Evolutionary conservation across 139 green algal genomes (phyloP).

Genomic region (Picochlorum sp.): DNA sequence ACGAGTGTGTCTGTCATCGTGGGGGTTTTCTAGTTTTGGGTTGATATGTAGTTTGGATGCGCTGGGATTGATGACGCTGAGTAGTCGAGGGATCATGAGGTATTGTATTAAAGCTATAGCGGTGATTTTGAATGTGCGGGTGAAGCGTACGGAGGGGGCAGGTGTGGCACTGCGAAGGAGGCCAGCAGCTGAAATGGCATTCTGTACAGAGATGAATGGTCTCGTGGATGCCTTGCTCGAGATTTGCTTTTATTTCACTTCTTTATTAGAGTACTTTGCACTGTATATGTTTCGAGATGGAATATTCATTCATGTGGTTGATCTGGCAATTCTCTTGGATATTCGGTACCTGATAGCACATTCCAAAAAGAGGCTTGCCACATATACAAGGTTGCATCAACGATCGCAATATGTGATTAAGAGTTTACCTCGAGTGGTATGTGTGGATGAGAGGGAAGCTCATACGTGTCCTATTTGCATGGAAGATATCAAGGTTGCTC

Average conservation of each 20-base stretch:
- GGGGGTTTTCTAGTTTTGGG: not conserved
- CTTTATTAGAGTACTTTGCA: not conserved
- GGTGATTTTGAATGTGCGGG: not conserved
- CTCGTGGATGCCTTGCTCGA: not conserved
- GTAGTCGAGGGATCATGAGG: not conserved
- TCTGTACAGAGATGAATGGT: not conserved
- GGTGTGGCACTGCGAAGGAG: not conserved
- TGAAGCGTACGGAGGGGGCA: not conserved
- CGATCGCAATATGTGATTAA: constrained; percentile 15
- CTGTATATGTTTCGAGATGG: constrained; percentile 62
- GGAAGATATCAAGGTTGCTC: constrained; percentile 45
- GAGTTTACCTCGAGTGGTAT: not conserved
- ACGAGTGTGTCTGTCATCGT: not conserved
- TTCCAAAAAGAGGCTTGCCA: not conserved
- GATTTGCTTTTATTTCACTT: not conserved
- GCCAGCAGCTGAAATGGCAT: not conserved
- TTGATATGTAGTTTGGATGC: not conserved
- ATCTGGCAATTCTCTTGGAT: constrained; percentile 70
- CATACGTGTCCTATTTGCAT: constrained; percentile 29
- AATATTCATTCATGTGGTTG: constrained; percentile 83
- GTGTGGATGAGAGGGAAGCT: not conserved
- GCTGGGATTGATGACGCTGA: not conserved
- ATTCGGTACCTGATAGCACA: constrained; percentile 39
- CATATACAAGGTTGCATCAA: constrained; percentile 14
- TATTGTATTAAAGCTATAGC: not conserved